Percentiles rank a stretch among this genome's conserved stretches.
These are phyloP conservation scores for Rutidosis leptorrhynchoides DNA, from an alignment of 129 eudicot genomes.

Conservation along the genomic window DNA sequence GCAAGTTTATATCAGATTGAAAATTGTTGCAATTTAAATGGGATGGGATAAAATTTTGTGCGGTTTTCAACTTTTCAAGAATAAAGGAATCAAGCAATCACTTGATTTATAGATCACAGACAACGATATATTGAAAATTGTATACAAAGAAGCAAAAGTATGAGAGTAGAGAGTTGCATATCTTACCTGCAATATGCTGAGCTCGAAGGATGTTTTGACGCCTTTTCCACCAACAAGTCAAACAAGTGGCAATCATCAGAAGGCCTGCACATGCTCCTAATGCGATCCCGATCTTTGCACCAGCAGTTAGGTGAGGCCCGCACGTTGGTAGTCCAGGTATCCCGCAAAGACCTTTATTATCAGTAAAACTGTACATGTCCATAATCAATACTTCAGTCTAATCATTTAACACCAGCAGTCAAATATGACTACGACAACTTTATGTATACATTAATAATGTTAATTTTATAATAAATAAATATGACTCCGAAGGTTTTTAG, in stretches of 20 bases:
- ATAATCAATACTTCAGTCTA: slow-evolving; percentile 12
- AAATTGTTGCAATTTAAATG: neutral
- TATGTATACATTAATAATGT: too few relatives aligned
- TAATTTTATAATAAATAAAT: too few relatives aligned
- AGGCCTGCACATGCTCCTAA: slow-evolving; percentile 52
- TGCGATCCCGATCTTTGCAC: slow-evolving; percentile 77
- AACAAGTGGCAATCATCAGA: slow-evolving; percentile 53
- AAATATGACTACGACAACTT: neutral
- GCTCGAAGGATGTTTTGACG: slow-evolving; percentile 91
- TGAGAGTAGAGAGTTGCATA: neutral
- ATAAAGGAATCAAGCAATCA: neutral
- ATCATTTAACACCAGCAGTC: neutral
- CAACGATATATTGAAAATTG: neutral
- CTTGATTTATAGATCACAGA: neutral
- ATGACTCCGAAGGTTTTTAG: neutral
- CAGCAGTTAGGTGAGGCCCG: slow-evolving; percentile 74
- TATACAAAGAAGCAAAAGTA: neutral
- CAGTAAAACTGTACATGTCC: slow-evolving; percentile 69
- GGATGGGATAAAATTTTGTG: neutral
- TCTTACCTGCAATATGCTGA: slow-evolving; percentile 79
- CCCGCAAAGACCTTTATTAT: slow-evolving; percentile 87
- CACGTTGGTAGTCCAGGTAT: slow-evolving; percentile 84
- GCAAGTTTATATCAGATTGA: neutral
- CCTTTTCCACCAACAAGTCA: slow-evolving; percentile 93
- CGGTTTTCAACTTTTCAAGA: neutral